Conservation (phyloP, 106 monocot species). For the Platanthera guangdongensis region DNA sequence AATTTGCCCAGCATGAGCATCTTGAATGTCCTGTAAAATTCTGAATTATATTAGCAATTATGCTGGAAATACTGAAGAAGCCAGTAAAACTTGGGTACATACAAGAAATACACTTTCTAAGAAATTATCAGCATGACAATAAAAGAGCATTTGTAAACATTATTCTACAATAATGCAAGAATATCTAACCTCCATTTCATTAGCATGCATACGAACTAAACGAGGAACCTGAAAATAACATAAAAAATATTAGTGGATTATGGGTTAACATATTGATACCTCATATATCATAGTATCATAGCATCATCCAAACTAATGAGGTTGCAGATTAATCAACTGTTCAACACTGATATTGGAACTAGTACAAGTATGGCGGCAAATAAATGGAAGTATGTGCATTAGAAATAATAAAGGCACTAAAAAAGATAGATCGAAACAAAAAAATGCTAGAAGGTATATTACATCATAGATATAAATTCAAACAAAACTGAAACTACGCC, state of each 20-base stretch:
- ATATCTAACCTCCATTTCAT: constrained; percentile 89
- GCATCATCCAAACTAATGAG: neutral
- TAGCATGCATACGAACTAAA: constrained; percentile 87
- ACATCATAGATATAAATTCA: neutral
- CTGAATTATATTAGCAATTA: neutral
- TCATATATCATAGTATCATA: neutral
- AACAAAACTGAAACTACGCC: neutral
- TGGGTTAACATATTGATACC: neutral
- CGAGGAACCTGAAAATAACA: constrained; percentile 69
- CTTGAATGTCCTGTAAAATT: constrained; percentile 81
- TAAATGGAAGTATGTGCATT: neutral
- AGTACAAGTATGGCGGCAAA: neutral
- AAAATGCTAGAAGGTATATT: neutral
- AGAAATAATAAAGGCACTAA: neutral
- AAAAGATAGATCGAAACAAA: neutral
- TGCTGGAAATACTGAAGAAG: neutral
- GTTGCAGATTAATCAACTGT: neutral
- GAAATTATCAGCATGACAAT: neutral
- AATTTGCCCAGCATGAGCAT: constrained; percentile 97
- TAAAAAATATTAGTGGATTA: neutral
- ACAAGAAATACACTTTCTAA: neutral
- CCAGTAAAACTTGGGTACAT: neutral
- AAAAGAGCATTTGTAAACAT: neutral
- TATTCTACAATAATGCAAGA: neutral
- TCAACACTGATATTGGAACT: neutral